Percentiles rank a stretch among this genome's conserved stretches.
phyloP scores from a whole-genome alignment of 2,329 filamentous ascomycete genomes.

The Neopestalotiopsis sp. region DNA sequence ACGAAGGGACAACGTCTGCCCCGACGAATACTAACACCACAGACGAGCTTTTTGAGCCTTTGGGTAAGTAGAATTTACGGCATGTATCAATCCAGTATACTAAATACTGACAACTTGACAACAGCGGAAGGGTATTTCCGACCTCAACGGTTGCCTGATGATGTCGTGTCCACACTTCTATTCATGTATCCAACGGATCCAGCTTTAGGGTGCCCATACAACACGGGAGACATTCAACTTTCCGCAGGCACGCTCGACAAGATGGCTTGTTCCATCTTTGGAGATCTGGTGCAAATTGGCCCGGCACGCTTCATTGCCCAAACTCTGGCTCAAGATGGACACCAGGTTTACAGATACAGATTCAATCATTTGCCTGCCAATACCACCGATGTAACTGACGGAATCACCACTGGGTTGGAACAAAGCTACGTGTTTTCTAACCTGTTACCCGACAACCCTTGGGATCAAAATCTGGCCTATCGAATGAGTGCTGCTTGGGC shows the following conservation, averaged over 20 bases:
- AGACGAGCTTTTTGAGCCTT: not conserved
- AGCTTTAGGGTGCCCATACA: not conserved
- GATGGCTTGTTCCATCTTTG: not conserved
- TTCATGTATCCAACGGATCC: not conserved
- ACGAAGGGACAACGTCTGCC: conserved; percentile 4
- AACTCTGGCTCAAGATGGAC: not conserved
- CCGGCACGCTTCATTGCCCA: not conserved
- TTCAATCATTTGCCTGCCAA: not conserved
- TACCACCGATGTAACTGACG: not conserved
- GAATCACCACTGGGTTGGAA: not conserved
- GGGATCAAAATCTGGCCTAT: not conserved
- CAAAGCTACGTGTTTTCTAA: not conserved
- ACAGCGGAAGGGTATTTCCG: not conserved
- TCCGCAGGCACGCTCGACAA: not conserved
- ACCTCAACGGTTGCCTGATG: not conserved
- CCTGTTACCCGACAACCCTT: not conserved
- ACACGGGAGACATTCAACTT: not conserved
- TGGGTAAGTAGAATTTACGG: not conserved
- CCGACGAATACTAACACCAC: conserved; percentile 6
- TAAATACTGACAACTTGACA: not conserved
- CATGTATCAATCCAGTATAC: not conserved
- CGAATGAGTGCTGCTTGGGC: not conserved
- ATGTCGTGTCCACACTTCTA: not conserved
- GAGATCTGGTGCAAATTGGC: not conserved
- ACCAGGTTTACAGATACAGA: not conserved